Evolutionary conservation across 257 asterid species (phyloP), one percentile per base, ranked within the genome.

Genomic region (Penstemon eatonii): DNA sequence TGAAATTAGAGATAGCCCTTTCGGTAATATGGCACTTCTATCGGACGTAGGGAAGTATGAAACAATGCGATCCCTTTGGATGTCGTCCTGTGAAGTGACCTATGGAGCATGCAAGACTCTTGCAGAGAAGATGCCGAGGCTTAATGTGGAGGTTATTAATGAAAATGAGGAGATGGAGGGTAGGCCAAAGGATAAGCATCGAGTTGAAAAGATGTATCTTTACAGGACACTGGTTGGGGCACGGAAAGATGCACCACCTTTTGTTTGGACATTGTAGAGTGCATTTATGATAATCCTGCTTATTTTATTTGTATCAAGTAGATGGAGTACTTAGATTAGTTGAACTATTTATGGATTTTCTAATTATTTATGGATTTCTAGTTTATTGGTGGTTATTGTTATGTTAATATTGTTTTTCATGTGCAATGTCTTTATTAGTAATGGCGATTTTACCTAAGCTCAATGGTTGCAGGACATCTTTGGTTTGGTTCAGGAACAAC

Each of bases 31-130:
- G 76, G 96, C 96, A 41, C 96, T 89, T 78, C 85, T 87, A 56
- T 76, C 81, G 73, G 95, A 87, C 83, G 67, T 87, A 82, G 90
- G 94, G 75, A 91, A 86, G 96, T 89, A 92, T 85, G 96, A 87
- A 63, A 85, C 96, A 78, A 87, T 92, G 98, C 92, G 96, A 89
- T 92, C 96, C 88, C 92, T 92, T 82, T 91, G 96, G 92, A 92
- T 92, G 98, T 85, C 92, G 67, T 80, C 92, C 77, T 92, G 96
- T 63, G 84, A 83, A 74, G 95, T 89, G 82, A 86, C 96, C 72
- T 80, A 76, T 8, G 92, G 89, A 68, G 96, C 86, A 5, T 92
- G 98, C 91, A 89, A 72, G 84, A 74, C 67, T 5, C 82, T 92
- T 13, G 98, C 96, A 0, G 71, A 64, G 87, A 82, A 82, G 88